Base-by-base conservation (phyloP, 2,329 filamentous ascomycete species). In the Aspergillus candidus region DNA sequence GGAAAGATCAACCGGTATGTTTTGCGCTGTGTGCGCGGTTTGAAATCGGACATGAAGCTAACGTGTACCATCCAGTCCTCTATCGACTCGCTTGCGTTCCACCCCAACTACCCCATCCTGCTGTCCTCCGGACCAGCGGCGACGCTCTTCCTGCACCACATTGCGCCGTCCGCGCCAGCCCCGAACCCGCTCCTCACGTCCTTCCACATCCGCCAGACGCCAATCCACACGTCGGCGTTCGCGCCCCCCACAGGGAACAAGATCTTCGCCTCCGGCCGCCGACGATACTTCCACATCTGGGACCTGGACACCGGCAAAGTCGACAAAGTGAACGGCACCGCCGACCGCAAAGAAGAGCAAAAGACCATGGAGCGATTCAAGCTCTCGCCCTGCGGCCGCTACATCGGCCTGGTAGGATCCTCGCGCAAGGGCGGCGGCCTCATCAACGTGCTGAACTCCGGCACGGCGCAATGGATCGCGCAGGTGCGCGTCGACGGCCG, bases 211-310 rank as follows among this genome's bases (percentile, higher is more conserved):
- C 84, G 83, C 59, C 79, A 80, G 51, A 91, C 89, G 0, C 86
- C 90, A n/a, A 76, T 98, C 41, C 81, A 84, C 46, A 88, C 85
- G 10, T 88, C 90, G 6, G 79, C 85, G 32, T 97, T 98, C 66
- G 74, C 89, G 45, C 79, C 77, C 18, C 80, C 84, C 4, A 71
- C 71, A 12, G 88, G 86, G 51, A 82, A 85, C 50, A 84, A 84
- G 56, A 85, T 98, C 53, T 87, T 95, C 66, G 86, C 96, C 47
- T 86, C 89, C 13, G 90, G 90, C 32, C 84, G 91, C 31, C 81
- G 93, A 39, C 83, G 83, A 51, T 97, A 89, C 72, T 96, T 97
- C 68, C 93, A 97, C 69, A 83, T 85, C 53, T 98, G 93, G 93
- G 84, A 97, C 59, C 77, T 98, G 17, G 74, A 84, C 35, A 83